Percentiles rank a stretch among this genome's conserved stretches.
phyloP scores from a whole-genome alignment of 1,284 basidiomycete species.

The Puccinia triticina region DNA sequence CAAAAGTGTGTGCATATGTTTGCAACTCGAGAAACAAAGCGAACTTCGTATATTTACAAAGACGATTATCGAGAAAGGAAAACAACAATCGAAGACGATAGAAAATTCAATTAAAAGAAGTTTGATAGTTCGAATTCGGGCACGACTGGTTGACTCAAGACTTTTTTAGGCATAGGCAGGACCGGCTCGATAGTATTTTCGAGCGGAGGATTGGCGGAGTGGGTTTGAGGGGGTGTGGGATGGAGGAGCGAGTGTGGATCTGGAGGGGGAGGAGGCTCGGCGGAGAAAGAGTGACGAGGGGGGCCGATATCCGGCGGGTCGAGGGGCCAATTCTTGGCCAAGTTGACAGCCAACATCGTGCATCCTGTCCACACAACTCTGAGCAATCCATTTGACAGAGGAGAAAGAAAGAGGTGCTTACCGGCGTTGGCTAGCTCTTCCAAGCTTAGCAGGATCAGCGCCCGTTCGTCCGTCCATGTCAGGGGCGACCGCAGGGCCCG shows the following conservation, averaged over 20 bases:
- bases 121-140: constrained; percentile 48
- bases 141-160: constrained; percentile 31
- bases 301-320: not conserved
- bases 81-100: not conserved
- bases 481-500: not conserved
- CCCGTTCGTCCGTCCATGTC: not conserved
- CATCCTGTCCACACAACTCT: not conserved
- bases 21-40: too few species aligned
- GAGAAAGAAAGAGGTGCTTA: constrained; percentile 2
- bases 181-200: not conserved
- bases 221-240: not conserved
- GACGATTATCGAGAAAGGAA: not conserved
- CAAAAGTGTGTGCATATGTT: too few species aligned
- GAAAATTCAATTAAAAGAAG: constrained; percentile 18
- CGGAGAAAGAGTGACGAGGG: not conserved
- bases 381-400: not conserved
- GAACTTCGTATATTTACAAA: too few species aligned
- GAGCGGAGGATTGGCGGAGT: not conserved
- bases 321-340: not conserved
- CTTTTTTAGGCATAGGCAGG: constrained; percentile 7
- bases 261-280: not conserved
- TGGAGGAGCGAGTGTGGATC: not conserved
- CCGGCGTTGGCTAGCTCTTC: constrained; percentile 21
- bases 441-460: not conserved
- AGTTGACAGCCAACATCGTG: not conserved